phyloP scores from a whole-genome alignment of 441 rosid species.

The California macrophylla region DNA sequence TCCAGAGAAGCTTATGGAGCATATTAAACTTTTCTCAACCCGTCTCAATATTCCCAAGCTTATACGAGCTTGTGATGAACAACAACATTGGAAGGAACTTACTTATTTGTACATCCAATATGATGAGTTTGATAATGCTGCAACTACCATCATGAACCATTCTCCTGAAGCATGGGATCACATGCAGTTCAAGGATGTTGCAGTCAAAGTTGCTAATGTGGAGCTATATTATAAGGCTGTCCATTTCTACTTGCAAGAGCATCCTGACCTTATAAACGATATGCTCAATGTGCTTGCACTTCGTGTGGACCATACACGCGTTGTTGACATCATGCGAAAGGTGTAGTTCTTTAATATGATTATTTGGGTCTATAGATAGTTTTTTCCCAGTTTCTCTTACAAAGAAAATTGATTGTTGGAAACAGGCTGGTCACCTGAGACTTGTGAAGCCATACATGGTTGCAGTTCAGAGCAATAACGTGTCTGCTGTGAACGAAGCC shows the following conservation, averaged over 20 bases:
- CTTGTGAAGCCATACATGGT: slow-evolving; percentile 97
- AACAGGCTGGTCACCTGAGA: slow-evolving; percentile 87
- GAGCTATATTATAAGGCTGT: slow-evolving; percentile 97
- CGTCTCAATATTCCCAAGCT: slow-evolving; percentile 96
- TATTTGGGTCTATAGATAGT: slow-evolving; percentile 45
- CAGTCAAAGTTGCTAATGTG: slow-evolving; percentile 88
- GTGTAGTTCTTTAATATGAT: slow-evolving; percentile 31
- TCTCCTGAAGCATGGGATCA: slow-evolving; percentile 99
- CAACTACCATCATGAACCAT: slow-evolving; percentile 97
- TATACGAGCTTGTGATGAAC: slow-evolving; percentile 96
- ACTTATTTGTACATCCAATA: slow-evolving; percentile 83
- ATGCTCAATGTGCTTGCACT: slow-evolving; percentile 87
- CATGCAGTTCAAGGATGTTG: slow-evolving; percentile 97
- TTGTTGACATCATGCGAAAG: slow-evolving; percentile 97
- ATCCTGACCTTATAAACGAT: slow-evolving; percentile 93
- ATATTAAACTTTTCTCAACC: slow-evolving; percentile 89
- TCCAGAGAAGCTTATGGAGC: slow-evolving; percentile 96
- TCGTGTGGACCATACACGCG: slow-evolving; percentile 94
- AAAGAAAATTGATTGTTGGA: neutral
- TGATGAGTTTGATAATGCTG: slow-evolving; percentile 96
- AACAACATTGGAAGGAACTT: slow-evolving; percentile 96
- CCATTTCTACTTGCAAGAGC: slow-evolving; percentile 38
- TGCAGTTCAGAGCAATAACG: slow-evolving; percentile 81
- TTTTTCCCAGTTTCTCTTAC: slow-evolving; percentile 23
- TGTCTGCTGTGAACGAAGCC: slow-evolving; percentile 16